A percentile compares a stretch with the other conserved stretches of the same genome.
Conservation (phyloP, 495 filamentous ascomycete genomes). For the Aspergillus kassunensis region DNA sequence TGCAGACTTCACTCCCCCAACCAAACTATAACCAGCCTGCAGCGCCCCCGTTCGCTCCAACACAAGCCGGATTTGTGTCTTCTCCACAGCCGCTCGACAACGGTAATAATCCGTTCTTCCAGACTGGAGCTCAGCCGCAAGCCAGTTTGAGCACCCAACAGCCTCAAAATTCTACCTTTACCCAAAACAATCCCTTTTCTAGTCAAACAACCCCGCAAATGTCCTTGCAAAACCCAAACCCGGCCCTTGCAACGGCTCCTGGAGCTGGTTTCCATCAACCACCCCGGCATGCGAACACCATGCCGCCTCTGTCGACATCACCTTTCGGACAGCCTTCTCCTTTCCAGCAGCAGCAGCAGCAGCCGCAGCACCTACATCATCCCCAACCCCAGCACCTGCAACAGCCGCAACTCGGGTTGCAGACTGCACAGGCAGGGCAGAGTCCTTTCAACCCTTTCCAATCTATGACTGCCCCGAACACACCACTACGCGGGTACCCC, state of each 20-base stretch:
- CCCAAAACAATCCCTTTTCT: slow-evolving; percentile 54
- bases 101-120: slow-evolving; percentile 67
- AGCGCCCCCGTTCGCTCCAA: slow-evolving; percentile 56
- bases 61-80: slow-evolving; percentile 44
- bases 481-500: slow-evolving; percentile 26
- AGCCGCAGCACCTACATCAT: too few species aligned
- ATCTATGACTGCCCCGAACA: slow-evolving; percentile 27
- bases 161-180: slow-evolving; percentile 25
- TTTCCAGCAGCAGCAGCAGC: slow-evolving; percentile 34
- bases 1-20: slow-evolving; percentile 47
- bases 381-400: slow-evolving; percentile 35
- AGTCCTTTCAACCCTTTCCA: slow-evolving; percentile 38
- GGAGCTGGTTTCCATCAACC: slow-evolving; percentile 15
- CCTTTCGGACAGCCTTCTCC: slow-evolving; percentile 36
- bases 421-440: slow-evolving; percentile 17
- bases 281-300: slow-evolving; percentile 42
- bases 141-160: slow-evolving; percentile 28
- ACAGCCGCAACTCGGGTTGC: slow-evolving; percentile 13
- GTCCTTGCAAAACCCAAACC: slow-evolving; percentile 29
- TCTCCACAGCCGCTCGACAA: slow-evolving; percentile 41
- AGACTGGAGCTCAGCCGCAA: slow-evolving; percentile 41
- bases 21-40: slow-evolving; percentile 51
- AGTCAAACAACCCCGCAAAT: slow-evolving; percentile 28
- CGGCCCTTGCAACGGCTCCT: slow-evolving; percentile 15
- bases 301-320: slow-evolving; percentile 34